A percentile compares a stretch with the other conserved stretches of the same genome.
Evolutionary conservation across 768 basidiomycete genomes (phyloP).

Genomic region (Boletus tylopilopsis): DNA sequence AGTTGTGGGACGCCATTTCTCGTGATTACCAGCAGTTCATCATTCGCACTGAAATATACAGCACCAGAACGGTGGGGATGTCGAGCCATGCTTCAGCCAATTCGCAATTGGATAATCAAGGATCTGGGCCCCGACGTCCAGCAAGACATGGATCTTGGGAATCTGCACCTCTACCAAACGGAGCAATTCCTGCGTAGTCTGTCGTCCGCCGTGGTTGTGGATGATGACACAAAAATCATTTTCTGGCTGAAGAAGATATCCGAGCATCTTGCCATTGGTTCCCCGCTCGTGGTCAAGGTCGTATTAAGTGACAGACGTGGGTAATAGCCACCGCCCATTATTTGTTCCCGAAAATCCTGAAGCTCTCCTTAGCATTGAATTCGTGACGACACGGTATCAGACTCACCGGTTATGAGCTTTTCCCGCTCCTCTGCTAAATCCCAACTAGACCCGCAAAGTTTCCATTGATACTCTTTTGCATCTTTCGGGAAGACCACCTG

Average conservation of each 20-base stretch:
- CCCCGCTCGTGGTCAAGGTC: slow-evolving; percentile 25
- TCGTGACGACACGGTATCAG: neutral
- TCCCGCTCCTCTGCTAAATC: slow-evolving; percentile 28
- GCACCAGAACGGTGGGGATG: slow-evolving; percentile 17
- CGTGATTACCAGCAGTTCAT: slow-evolving; percentile 26
- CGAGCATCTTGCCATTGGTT: slow-evolving; percentile 40
- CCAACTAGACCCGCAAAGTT: slow-evolving; percentile 30
- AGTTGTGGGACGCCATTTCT: too few relatives aligned
- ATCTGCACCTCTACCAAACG: neutral
- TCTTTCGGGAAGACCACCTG: slow-evolving; percentile 32
- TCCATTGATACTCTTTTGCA: slow-evolving; percentile 27
- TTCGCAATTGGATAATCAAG: slow-evolving; percentile 43
- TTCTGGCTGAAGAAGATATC: slow-evolving; percentile 22
- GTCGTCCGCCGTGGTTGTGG: neutral
- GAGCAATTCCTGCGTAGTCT: neutral
- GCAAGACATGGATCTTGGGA: neutral
- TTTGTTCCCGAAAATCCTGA: slow-evolving; percentile 39
- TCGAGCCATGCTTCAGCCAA: slow-evolving; percentile 40
- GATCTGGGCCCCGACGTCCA: slow-evolving; percentile 43
- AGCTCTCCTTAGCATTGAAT: too few relatives aligned
- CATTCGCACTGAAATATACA: slow-evolving; percentile 25
- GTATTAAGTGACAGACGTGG: slow-evolving; percentile 27
- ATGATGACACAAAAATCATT: slow-evolving; percentile 10
- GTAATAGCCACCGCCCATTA: slow-evolving; percentile 34
- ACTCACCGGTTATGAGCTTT: slow-evolving; percentile 7